Conservation (phyloP, 768 basidiomycete species). For the Amanita rimosa region DNA sequence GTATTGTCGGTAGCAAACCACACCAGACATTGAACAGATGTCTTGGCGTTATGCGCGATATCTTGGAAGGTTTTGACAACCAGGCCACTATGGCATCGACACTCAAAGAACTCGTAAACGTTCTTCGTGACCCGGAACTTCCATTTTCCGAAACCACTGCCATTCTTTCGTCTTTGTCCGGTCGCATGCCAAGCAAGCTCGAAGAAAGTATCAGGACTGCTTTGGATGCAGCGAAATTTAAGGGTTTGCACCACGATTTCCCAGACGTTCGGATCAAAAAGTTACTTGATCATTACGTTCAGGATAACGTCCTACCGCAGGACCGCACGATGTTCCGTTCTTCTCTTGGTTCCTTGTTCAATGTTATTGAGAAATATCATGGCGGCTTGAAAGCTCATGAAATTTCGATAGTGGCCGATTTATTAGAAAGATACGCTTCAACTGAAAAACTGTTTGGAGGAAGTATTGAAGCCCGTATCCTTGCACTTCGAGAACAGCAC, state of each 20-base stretch:
- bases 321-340: slow-evolving; percentile 74
- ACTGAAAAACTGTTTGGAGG: slow-evolving; percentile 93
- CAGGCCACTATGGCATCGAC: slow-evolving; percentile 81
- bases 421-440: slow-evolving; percentile 70
- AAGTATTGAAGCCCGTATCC: slow-evolving; percentile 85
- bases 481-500: slow-evolving; percentile 83
- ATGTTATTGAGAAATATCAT: slow-evolving; percentile 69
- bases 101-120: slow-evolving; percentile 75
- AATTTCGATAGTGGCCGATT: slow-evolving; percentile 59
- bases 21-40: slow-evolving; percentile 76
- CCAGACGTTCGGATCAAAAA: slow-evolving; percentile 82
- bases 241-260: slow-evolving; percentile 74
- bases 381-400: slow-evolving; percentile 84
- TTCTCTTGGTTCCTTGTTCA: slow-evolving; percentile 58
- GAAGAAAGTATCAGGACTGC: slow-evolving; percentile 76
- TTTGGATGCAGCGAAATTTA: slow-evolving; percentile 67
- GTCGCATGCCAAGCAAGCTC: slow-evolving; percentile 86
- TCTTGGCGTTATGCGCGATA: slow-evolving; percentile 73
- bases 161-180: slow-evolving; percentile 80
- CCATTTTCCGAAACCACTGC: slow-evolving; percentile 81
- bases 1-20: slow-evolving; percentile 78
- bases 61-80: slow-evolving; percentile 95
- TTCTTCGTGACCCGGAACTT: slow-evolving; percentile 76
- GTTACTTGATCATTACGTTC: slow-evolving; percentile 73
- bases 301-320: slow-evolving; percentile 67